A percentile compares a stretch with the other conserved stretches of the same genome.
Conservation (phyloP, 2,329 filamentous ascomycete species). For the Arthrobotrys pseudoclavata region DNA sequence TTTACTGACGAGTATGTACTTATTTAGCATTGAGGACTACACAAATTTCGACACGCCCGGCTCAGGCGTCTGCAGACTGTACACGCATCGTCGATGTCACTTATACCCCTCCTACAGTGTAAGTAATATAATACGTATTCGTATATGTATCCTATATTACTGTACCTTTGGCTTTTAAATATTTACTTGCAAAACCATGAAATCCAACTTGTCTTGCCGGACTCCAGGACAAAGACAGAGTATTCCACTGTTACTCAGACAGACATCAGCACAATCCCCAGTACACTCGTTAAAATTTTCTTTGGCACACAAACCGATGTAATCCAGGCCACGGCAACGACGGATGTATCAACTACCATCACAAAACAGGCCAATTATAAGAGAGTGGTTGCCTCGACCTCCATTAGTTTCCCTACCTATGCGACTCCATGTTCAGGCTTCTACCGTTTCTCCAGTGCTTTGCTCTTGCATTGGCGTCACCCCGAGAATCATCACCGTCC, state of each 20-base stretch:
- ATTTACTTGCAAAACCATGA: background rate
- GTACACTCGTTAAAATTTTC: constrained; percentile 20
- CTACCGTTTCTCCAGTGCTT: constrained; percentile 34
- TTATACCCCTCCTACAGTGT: constrained; percentile 25
- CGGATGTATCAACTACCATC: background rate
- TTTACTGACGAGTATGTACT: background rate
- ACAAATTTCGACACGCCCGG: constrained; percentile 10
- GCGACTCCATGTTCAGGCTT: constrained; percentile 15
- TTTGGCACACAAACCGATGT: constrained; percentile 16
- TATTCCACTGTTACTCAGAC: constrained; percentile 20
- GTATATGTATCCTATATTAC: background rate
- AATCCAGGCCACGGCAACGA: constrained; percentile 14
- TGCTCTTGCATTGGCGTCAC: constrained; percentile 35
- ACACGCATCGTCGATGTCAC: constrained; percentile 19
- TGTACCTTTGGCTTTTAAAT: background rate
- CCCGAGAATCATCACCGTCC: constrained; percentile 9
- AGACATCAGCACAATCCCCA: constrained; percentile 11
- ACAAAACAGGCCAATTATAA: background rate
- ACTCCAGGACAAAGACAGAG: constrained; percentile 4
- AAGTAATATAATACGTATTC: background rate
- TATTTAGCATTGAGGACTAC: constrained; percentile 25
- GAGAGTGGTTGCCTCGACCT: background rate
- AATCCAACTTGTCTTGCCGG: background rate
- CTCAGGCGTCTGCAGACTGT: constrained; percentile 27
- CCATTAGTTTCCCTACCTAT: constrained; percentile 16